Conservation (phyloP, 192 early-diverging fungal species). For the Backusella tuberculispora region DNA sequence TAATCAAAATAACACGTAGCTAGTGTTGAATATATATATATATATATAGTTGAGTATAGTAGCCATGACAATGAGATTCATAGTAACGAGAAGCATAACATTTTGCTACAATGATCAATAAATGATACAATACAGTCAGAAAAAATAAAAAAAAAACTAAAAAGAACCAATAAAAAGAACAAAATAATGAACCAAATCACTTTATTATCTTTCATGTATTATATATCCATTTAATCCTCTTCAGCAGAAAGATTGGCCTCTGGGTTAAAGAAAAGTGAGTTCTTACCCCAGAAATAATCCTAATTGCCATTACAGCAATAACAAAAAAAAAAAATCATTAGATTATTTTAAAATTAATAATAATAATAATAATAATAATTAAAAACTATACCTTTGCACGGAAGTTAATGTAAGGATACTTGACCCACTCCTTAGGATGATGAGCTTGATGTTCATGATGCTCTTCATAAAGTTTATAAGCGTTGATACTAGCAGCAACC, state of each 20-base stretch:
- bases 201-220: background rate
- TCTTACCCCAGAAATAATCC: background rate
- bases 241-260: background rate
- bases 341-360: background rate
- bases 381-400: conserved; percentile 60
- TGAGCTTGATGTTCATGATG: conserved; percentile 36
- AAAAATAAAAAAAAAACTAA: background rate
- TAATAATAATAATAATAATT: too few relatives aligned
- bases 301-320: background rate
- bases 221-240: background rate
- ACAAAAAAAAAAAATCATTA: background rate
- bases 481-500: conserved; percentile 37
- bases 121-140: too few relatives aligned
- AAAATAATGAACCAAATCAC: background rate
- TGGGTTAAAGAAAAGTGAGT: background rate
- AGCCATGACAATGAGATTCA: too few relatives aligned
- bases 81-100: too few relatives aligned
- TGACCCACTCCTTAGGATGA: conserved; percentile 36
- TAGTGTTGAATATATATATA: too few relatives aligned
- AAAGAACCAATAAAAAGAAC: background rate
- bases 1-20: too few relatives aligned
- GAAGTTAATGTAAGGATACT: conserved; percentile 49
- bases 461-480: conserved; percentile 37
- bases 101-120: too few relatives aligned
- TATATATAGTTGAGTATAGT: too few relatives aligned